These are phyloP conservation scores for Butyriboletus loyo DNA, from an alignment of 768 basidiomycete species.

Conservation along the genomic window DNA sequence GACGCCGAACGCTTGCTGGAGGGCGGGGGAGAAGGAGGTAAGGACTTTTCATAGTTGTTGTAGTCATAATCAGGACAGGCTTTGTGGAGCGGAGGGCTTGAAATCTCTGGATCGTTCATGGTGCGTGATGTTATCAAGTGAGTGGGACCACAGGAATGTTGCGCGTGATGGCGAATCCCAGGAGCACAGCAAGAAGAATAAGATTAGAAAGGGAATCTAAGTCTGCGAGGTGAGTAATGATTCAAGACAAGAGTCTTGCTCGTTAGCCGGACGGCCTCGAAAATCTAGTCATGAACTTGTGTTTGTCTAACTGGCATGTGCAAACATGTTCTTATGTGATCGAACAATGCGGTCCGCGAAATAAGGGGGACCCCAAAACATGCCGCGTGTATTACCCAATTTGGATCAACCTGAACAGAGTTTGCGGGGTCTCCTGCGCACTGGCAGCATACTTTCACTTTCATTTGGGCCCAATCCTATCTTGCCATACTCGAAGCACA, in stretches of 20 bases:
- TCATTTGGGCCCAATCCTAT: neutral
- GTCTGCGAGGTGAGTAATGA: neutral
- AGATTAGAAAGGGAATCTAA: neutral
- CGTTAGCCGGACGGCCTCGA: neutral
- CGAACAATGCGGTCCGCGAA: conserved; percentile 1
- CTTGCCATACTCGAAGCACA: too few relatives aligned
- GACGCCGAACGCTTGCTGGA: conserved; percentile 17
- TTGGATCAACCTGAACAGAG: conserved; percentile 11
- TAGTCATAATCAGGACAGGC: conserved; percentile 6
- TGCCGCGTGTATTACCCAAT: neutral
- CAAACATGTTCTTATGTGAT: conserved; percentile 13
- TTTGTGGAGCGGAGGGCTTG: conserved; percentile 12
- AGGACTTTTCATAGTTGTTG: conserved; percentile 8
- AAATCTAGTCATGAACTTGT: conserved; percentile 7
- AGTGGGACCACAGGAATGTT: neutral
- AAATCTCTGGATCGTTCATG: conserved; percentile 13
- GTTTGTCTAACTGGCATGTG: conserved; percentile 15
- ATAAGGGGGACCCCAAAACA: conserved; percentile 16
- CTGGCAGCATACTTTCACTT: too few relatives aligned
- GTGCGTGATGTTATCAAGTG: neutral
- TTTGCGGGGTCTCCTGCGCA: conserved; percentile 22
- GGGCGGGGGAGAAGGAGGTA: conserved; percentile 21
- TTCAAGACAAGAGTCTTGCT: neutral
- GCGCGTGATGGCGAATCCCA: conserved; percentile 13
- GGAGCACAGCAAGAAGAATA: neutral